These are phyloP conservation scores for Ilex asprella DNA, from an alignment of 257 asterid genomes.

Conservation along the genomic window DNA sequence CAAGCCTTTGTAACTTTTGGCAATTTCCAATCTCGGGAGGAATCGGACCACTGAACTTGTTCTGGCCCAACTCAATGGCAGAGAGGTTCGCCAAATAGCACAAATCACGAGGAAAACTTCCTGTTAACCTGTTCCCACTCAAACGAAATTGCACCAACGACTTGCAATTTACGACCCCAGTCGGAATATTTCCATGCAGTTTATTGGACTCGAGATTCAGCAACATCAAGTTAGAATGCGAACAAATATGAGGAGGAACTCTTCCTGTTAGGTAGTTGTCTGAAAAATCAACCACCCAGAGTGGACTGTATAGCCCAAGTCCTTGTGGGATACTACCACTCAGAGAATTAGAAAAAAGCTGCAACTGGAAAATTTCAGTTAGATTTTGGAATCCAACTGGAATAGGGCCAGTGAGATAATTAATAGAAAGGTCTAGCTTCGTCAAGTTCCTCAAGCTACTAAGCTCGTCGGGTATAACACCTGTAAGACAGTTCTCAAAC, in stretches of 20 bases:
- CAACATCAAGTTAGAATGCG: constrained; percentile 46
- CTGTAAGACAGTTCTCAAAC: constrained; percentile 66
- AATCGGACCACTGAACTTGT: constrained; percentile 58
- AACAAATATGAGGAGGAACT: constrained; percentile 66
- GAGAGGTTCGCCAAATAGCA: constrained; percentile 66
- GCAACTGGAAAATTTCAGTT: constrained; percentile 47
- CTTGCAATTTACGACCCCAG: constrained; percentile 49
- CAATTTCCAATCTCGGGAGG: constrained; percentile 60
- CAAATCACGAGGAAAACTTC: constrained; percentile 64
- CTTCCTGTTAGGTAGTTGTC: constrained; percentile 59
- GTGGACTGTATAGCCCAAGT: constrained; percentile 61
- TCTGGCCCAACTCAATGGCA: constrained; percentile 73
- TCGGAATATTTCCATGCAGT: constrained; percentile 60
- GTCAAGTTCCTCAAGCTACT: constrained; percentile 51
- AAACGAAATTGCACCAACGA: constrained; percentile 73
- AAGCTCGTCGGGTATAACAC: constrained; percentile 71
- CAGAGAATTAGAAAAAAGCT: constrained; percentile 63
- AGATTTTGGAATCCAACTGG: constrained; percentile 75
- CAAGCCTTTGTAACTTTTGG: constrained; percentile 76
- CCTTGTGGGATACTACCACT: constrained; percentile 66
- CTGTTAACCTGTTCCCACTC: constrained; percentile 45
- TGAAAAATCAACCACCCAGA: constrained; percentile 86
- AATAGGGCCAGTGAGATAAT: constrained; percentile 71
- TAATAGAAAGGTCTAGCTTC: constrained; percentile 74
- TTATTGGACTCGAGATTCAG: constrained; percentile 68